These are phyloP conservation scores for Sequoia sempervirens DNA, from an alignment of 75 land plant genomes.

Conservation along the genomic window DNA sequence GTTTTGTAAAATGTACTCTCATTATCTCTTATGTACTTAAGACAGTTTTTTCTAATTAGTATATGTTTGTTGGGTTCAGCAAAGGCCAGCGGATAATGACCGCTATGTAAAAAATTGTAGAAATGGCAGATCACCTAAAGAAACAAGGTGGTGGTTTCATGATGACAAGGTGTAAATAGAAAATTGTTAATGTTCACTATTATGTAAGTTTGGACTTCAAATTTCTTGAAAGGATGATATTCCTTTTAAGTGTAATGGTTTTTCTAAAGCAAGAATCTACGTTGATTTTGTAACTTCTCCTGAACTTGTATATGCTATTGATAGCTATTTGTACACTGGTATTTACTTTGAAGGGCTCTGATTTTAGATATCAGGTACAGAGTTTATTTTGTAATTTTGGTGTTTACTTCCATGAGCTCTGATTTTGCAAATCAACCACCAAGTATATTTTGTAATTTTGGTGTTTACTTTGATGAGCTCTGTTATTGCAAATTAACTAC, in stretches of 20 bases:
- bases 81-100: constrained; percentile 90
- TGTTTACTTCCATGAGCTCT: not conserved
- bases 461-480: not conserved
- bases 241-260: not conserved
- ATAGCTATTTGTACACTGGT: not conserved
- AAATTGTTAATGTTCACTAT: not conserved
- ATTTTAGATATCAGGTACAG: not conserved
- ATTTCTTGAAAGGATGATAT: not conserved
- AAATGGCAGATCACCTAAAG: constrained; percentile 94
- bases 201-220: not conserved
- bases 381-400: not conserved
- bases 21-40: not conserved
- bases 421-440: not conserved
- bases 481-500: too few species aligned
- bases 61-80: constrained; percentile 32
- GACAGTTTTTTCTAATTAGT: not conserved
- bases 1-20: not conserved
- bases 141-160: constrained; percentile 99
- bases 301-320: not conserved
- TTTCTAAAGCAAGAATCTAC: not conserved
- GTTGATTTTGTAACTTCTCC: not conserved
- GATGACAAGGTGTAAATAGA: constrained; percentile 77
- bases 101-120: constrained; percentile 89
- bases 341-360: not conserved
- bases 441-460: not conserved